Base-by-base conservation (phyloP, 495 filamentous ascomycete species). In the Penicillium verhagenii region DNA sequence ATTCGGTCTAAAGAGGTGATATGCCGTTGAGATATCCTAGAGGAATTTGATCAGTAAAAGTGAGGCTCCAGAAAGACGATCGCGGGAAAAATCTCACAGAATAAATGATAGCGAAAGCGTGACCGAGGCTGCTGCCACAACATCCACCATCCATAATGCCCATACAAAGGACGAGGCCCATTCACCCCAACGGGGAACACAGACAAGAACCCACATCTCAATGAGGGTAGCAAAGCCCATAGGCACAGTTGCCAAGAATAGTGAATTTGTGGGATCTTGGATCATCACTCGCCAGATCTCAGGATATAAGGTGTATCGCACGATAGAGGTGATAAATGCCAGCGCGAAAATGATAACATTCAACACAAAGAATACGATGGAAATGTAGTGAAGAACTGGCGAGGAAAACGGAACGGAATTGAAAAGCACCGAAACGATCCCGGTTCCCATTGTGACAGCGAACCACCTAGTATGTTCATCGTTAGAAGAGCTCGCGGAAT, bases 151-250 rank as follows among this genome's bases (percentile, higher is more conserved):
- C 78, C 78, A 81, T 18, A 74, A 52, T 3, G 47, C 69, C 75
- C 75, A 80, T 3, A 64, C 75, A 11, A 76, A 16, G 1, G 62
- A 67, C 25, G 47, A 61, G 5, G 60, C 61, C 62, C 66, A 72
- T 10, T 59, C 47, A 1, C 73, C 73, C 76, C 75, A 78, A 6
- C 52, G 48, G 1, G 76, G 76, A 13, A 77, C 76, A 52, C 75
- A 80, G 24, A 75, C 55, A 23, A 72, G 60, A 4, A 72, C 59
- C 60, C 72, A 74, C 69, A 79, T 72, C 53, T 80, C 74, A 33
- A 81, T 70, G n/a, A 80, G 62, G 0, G 78, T 81, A 0, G 78
- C 75, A 26, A 80, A 72, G 1, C 74, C 75, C 72, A 79, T 79
- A 2, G 78, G 78, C 8, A 74, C 53, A 0, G 76, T 78, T 1